A percentile compares a stretch with the other conserved stretches of the same genome.
Conservation (phyloP, 1,284 basidiomycete genomes). For the Takashimella tepidaria region DNA sequence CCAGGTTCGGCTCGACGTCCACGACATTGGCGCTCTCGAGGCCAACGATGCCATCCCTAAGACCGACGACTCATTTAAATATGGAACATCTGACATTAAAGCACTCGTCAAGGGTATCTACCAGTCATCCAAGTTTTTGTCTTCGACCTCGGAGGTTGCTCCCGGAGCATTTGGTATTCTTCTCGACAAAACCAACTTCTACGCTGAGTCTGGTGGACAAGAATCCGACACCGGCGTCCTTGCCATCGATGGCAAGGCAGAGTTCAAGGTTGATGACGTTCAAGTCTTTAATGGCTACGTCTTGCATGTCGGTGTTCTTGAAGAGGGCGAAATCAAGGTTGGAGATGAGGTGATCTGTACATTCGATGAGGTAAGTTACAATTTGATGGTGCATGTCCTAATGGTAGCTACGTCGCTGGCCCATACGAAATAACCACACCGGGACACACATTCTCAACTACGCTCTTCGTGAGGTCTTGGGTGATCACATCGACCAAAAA, state of each 20-base stretch:
- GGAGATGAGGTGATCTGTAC: slow-evolving; percentile 66
- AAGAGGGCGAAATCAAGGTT: slow-evolving; percentile 64
- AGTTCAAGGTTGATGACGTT: slow-evolving; percentile 90
- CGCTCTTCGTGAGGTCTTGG: slow-evolving; percentile 83
- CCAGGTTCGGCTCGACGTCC: slow-evolving; percentile 86
- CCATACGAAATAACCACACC: slow-evolving; percentile 95
- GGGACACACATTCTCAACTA: slow-evolving; percentile 98
- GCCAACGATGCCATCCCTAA: slow-evolving; percentile 75
- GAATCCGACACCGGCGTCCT: slow-evolving; percentile 95
- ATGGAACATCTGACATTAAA: slow-evolving; percentile 72
- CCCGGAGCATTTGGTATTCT: slow-evolving; percentile 72
- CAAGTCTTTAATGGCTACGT: slow-evolving; percentile 82
- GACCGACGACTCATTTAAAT: slow-evolving; percentile 90
- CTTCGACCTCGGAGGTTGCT: slow-evolving; percentile 63
- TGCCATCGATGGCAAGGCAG: slow-evolving; percentile 82
- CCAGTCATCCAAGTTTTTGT: slow-evolving; percentile 69
- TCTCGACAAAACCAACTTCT: slow-evolving; percentile 93
- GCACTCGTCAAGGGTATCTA: slow-evolving; percentile 82
- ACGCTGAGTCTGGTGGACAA: slow-evolving; percentile 95
- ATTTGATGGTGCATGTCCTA: not conserved
- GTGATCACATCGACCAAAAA: slow-evolving; percentile 96
- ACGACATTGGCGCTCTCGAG: slow-evolving; percentile 85
- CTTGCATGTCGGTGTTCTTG: slow-evolving; percentile 82
- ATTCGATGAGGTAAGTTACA: slow-evolving; percentile 64
- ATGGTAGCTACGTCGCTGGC: slow-evolving; percentile 78